Base-by-base conservation (phyloP, 1,284 basidiomycete species). In the Meripilus lineatus region DNA sequence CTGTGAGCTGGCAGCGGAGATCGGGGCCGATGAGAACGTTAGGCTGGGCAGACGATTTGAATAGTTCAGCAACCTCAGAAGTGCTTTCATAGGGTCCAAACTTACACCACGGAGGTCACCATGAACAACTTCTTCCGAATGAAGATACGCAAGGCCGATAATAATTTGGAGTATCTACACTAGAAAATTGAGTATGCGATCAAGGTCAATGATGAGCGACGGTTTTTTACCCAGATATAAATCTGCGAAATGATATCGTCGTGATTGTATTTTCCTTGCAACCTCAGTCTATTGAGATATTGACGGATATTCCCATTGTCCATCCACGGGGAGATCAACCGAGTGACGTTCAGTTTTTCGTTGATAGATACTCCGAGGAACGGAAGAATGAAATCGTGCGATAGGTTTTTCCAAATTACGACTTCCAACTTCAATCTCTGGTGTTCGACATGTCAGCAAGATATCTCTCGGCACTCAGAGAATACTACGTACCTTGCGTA, bases 51-150 rank as follows among this genome's bases (percentile, higher is more conserved):
- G 22, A 11, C 4, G 26, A 15, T 17, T 21, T 7, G 28, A 15
- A 5, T 23, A 7, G 23, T 11, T 4, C 18, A 11, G 20, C 21
- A 28, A 40, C 14, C 6, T 17, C 21, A 5, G 32, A 18, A 20
- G n/a, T n/a, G n/a, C n/a, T n/a, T n/a, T n/a, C n/a, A n/a, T n/a
- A n/a, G n/a, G n/a, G n/a, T n/a, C n/a, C 4, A 15, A 8, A 40
- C 50, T 15, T 26, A 53, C 51, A 6, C 44, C 50, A 24, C 45
- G 48, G 13, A 53, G 30, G 28, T 53, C 50, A 10, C 50, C 51
- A 30, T 53, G 51, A 17, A 53, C 33, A 17, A 53, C 30, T 3
- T 35, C 38, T 33, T 51, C 33, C 1, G 26, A 14, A 32, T 53
- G 51, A 18, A 53, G 43, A 38, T 53, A 53, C 13, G 25, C 36